Percentiles rank a stretch among this genome's conserved stretches.
phyloP scores from a whole-genome alignment of 2,329 filamentous ascomycete genomes.

The Rugonectria rugulosa region DNA sequence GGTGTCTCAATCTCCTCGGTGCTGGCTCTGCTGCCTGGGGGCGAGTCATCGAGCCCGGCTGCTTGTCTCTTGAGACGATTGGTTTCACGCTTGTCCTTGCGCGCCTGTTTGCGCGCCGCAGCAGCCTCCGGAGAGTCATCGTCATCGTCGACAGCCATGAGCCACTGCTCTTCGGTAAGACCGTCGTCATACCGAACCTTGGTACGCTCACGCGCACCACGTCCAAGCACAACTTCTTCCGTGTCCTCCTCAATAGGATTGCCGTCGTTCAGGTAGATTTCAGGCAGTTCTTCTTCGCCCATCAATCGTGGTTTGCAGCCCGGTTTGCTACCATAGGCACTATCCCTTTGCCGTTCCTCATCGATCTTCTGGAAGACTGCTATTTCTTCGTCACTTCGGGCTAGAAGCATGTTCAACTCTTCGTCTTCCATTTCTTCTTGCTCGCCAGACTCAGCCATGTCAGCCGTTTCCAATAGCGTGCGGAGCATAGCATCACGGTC shows the following conservation, averaged over 20 bases:
- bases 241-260: slow-evolving; percentile 81
- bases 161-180: slow-evolving; percentile 97
- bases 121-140: slow-evolving; percentile 94
- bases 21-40: slow-evolving; percentile 79
- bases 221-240: slow-evolving; percentile 78
- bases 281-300: slow-evolving; percentile 85
- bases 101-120: slow-evolving; percentile 86
- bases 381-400: slow-evolving; percentile 84
- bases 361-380: slow-evolving; percentile 83
- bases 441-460: slow-evolving; percentile 72
- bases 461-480: slow-evolving; percentile 87
- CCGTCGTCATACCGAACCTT: slow-evolving; percentile 96
- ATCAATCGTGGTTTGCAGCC: slow-evolving; percentile 81
- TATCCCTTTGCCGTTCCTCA: slow-evolving; percentile 70
- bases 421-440: slow-evolving; percentile 99
- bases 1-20: slow-evolving; percentile 80
- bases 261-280: slow-evolving; percentile 91
- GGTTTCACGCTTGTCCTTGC: slow-evolving; percentile 78
- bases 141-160: slow-evolving; percentile 96
- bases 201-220: slow-evolving; percentile 93
- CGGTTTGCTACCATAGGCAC: slow-evolving; percentile 73
- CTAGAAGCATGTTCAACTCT: slow-evolving; percentile 93
- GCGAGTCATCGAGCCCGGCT: slow-evolving; percentile 73
- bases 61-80: slow-evolving; percentile 74
- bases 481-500: slow-evolving; percentile 97